These are phyloP conservation scores for Xylariaceae sp. DNA, from an alignment of 2,329 filamentous ascomycete species.

Conservation along the genomic window DNA sequence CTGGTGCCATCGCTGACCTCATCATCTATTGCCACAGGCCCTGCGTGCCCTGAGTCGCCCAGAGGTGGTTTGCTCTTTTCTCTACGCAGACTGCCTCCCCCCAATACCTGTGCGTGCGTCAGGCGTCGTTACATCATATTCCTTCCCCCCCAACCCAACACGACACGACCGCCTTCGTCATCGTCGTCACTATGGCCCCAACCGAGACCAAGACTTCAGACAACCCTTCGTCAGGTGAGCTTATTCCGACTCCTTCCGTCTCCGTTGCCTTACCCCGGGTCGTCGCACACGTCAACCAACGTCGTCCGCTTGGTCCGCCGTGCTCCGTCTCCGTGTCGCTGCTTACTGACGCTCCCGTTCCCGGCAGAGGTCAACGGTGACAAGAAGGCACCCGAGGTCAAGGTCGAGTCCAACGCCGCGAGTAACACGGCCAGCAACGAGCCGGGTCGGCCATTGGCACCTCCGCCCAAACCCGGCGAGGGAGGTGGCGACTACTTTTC, in stretches of 20 bases:
- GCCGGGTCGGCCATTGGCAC: slow-evolving; percentile 57
- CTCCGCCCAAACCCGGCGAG: slow-evolving; percentile 59
- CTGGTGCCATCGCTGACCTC: too few species aligned
- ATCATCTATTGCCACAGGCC: slow-evolving; percentile 13
- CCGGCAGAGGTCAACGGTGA: slow-evolving; percentile 35
- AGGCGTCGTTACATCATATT: slow-evolving; percentile 29
- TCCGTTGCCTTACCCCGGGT: slow-evolving; percentile 1
- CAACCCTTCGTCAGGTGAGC: slow-evolving; percentile 27
- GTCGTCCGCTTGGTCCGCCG: slow-evolving; percentile 3
- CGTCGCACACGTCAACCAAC: slow-evolving; percentile 1
- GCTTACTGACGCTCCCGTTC: slow-evolving; percentile 4
- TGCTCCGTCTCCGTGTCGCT: slow-evolving; percentile 1
- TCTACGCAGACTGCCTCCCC: slow-evolving; percentile 24
- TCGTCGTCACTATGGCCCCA: slow-evolving; percentile 29
- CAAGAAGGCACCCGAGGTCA: slow-evolving; percentile 39
- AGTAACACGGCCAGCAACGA: slow-evolving; percentile 53
- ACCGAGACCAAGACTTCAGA: slow-evolving; percentile 26
- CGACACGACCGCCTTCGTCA: slow-evolving; percentile 25
- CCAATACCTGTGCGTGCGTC: slow-evolving; percentile 14
- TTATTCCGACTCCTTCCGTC: slow-evolving; percentile 5
- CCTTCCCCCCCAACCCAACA: slow-evolving; percentile 17
- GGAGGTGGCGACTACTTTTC: slow-evolving; percentile 58
- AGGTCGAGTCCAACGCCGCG: slow-evolving; percentile 41
- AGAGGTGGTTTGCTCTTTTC: slow-evolving; percentile 26
- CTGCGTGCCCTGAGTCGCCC: slow-evolving; percentile 6